Conservation (phyloP, 371 early-diverging fungal genomes). For the Mucor lusitanicus region DNA sequence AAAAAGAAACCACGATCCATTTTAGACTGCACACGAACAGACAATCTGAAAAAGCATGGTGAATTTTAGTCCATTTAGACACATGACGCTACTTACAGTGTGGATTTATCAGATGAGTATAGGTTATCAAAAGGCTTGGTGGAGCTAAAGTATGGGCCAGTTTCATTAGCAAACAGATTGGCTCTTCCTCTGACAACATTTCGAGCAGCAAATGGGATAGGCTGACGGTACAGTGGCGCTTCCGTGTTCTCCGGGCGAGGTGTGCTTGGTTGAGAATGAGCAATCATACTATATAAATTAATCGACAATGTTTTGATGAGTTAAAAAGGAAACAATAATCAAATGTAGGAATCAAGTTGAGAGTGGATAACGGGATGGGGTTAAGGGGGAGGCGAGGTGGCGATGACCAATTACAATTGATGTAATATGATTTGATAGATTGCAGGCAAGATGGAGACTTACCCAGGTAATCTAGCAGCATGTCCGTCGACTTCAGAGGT, state of each 20-base stretch:
- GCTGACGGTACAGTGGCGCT: conserved; percentile 6
- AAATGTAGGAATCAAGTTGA: not conserved
- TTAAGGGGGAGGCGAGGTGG: not conserved
- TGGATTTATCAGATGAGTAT: conserved; percentile 51
- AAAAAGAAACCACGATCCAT: conserved; percentile 77
- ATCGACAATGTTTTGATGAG: not conserved
- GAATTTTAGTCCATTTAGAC: not conserved
- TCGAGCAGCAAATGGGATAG: conserved; percentile 13
- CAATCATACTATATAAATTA: conserved; percentile 18
- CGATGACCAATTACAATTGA: not conserved
- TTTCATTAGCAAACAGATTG: conserved; percentile 21
- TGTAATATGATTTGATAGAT: not conserved
- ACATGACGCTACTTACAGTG: conserved; percentile 33
- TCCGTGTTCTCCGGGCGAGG: conserved; percentile 24
- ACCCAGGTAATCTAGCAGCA: conserved; percentile 21
- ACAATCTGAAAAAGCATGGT: conserved; percentile 12
- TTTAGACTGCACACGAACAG: conserved; percentile 56
- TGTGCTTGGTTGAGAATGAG: conserved; percentile 32
- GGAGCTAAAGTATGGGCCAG: conserved; percentile 27
- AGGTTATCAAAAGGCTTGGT: conserved; percentile 56
- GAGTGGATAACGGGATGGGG: not conserved
- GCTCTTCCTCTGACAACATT: conserved; percentile 17
- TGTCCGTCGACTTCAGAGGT: conserved; percentile 7
- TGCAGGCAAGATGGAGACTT: conserved; percentile 2
- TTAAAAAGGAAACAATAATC: not conserved